phyloP scores from a whole-genome alignment of 1,284 basidiomycete genomes.

The Tilletia horrida region DNA sequence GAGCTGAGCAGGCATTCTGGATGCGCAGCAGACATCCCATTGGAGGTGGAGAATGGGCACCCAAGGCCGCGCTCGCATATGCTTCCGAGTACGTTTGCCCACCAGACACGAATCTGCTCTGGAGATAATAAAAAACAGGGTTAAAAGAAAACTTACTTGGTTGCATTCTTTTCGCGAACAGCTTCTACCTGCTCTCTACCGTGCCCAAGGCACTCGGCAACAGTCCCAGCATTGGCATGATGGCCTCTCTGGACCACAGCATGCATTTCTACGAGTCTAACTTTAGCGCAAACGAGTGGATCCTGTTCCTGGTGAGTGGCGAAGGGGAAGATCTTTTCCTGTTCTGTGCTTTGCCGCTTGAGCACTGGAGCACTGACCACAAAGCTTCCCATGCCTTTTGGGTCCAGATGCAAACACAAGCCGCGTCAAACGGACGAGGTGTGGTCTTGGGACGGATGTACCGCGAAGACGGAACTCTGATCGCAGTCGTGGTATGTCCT shows the following conservation, averaged over 20 bases:
- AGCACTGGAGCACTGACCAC: not conserved
- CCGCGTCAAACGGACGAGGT: slow-evolving; percentile 45
- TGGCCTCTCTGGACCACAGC: slow-evolving; percentile 51
- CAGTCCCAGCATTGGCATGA: slow-evolving; percentile 43
- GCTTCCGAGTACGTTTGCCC: slow-evolving; percentile 30
- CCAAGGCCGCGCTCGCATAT: slow-evolving; percentile 49
- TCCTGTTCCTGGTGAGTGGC: slow-evolving; percentile 42
- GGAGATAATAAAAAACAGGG: no score
- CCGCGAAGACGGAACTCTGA: slow-evolving; percentile 43
- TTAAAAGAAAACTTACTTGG: no score
- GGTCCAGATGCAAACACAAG: slow-evolving; percentile 49
- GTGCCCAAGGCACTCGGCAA: slow-evolving; percentile 43
- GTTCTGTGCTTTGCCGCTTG: not conserved
- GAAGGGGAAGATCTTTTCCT: no score
- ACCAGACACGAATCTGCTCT: no score
- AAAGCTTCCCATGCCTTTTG: no score
- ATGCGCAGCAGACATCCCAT: slow-evolving; percentile 39
- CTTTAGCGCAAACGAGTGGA: slow-evolving; percentile 48
- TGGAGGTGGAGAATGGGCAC: slow-evolving; percentile 34
- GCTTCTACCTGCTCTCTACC: slow-evolving; percentile 45
- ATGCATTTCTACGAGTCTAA: slow-evolving; percentile 49
- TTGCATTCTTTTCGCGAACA: slow-evolving; percentile 9
- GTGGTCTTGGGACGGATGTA: slow-evolving; percentile 48
- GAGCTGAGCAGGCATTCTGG: slow-evolving; percentile 51
- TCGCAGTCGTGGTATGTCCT: slow-evolving; percentile 39